Conservation (phyloP, 345 rosid genomes). For the Populus ilicifolia region DNA sequence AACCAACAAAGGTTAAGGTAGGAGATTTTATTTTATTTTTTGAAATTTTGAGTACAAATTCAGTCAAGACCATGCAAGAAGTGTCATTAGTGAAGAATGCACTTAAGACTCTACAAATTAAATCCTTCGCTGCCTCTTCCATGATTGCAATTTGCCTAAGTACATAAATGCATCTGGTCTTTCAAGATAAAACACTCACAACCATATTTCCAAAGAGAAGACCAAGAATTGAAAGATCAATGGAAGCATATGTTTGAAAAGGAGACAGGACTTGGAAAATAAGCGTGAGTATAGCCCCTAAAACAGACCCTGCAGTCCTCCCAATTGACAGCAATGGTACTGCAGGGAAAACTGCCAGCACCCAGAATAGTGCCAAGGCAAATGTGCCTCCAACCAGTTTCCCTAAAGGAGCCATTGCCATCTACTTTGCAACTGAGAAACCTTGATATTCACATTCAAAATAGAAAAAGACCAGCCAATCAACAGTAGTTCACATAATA, state of each 20-base stretch:
- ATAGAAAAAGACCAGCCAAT: neutral
- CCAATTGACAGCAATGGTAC: slow-evolving; percentile 77
- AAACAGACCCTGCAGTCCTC: slow-evolving; percentile 81
- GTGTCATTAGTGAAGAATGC: slow-evolving; percentile 92
- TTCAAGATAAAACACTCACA: slow-evolving; percentile 69
- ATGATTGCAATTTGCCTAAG: slow-evolving; percentile 62
- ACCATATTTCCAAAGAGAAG: slow-evolving; percentile 92
- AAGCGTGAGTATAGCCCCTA: slow-evolving; percentile 88
- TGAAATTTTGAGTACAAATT: slow-evolving; percentile 74
- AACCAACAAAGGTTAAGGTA: slow-evolving; percentile 69
- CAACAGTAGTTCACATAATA: neutral
- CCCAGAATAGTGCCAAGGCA: slow-evolving; percentile 76
- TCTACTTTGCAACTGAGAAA: slow-evolving; percentile 13
- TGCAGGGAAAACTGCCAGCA: slow-evolving; percentile 77
- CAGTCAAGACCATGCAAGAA: slow-evolving; percentile 74
- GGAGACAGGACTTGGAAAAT: slow-evolving; percentile 62
- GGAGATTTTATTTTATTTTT: slow-evolving; percentile 69
- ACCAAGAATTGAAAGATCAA: slow-evolving; percentile 79
- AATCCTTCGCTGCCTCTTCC: slow-evolving; percentile 68
- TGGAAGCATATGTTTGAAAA: slow-evolving; percentile 70
- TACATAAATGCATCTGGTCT: slow-evolving; percentile 76
- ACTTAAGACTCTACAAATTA: slow-evolving; percentile 65
- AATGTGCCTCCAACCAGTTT: slow-evolving; percentile 62
- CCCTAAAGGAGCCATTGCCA: slow-evolving; percentile 51
- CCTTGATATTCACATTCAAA: neutral